Conservation (phyloP, 768 basidiomycete species). For the Leccinum uliginosum region DNA sequence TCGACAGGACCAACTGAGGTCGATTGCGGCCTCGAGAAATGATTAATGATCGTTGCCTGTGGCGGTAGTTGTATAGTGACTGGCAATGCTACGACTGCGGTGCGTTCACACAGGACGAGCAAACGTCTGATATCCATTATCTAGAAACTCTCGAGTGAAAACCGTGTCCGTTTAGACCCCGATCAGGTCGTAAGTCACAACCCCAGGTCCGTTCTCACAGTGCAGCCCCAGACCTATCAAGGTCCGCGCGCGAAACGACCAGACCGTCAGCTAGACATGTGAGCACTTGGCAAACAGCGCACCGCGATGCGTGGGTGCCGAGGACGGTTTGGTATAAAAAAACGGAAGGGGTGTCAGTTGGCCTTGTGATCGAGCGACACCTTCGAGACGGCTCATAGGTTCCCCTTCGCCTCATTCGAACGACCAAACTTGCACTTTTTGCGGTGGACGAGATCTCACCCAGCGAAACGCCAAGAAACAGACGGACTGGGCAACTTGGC, state of each 20-base stretch:
- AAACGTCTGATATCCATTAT: background rate
- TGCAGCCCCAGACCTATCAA: background rate
- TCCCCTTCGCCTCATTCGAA: background rate
- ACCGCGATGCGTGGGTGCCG: conserved; percentile 10
- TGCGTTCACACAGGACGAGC: background rate
- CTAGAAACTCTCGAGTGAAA: background rate
- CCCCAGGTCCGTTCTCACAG: conserved; percentile 20
- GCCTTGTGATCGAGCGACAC: conserved; percentile 4
- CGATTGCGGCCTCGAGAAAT: conserved; percentile 1
- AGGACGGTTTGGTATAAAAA: conserved; percentile 1
- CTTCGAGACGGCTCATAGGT: background rate
- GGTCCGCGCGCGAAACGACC: background rate
- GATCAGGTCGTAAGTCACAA: conserved; percentile 4
- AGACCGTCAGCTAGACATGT: conserved; percentile 10
- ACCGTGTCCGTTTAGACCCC: background rate
- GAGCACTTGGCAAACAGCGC: background rate
- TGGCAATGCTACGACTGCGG: background rate
- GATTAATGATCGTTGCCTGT: conserved; percentile 14
- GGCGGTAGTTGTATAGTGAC: conserved; percentile 6
- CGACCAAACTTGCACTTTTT: background rate
- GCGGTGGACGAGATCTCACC: background rate
- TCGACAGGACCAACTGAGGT: conserved; percentile 8
- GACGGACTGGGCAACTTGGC: background rate
- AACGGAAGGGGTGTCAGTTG: background rate
- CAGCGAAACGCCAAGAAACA: background rate